Conservation (phyloP, 257 asterid genomes). For the Prunella vulgaris region DNA sequence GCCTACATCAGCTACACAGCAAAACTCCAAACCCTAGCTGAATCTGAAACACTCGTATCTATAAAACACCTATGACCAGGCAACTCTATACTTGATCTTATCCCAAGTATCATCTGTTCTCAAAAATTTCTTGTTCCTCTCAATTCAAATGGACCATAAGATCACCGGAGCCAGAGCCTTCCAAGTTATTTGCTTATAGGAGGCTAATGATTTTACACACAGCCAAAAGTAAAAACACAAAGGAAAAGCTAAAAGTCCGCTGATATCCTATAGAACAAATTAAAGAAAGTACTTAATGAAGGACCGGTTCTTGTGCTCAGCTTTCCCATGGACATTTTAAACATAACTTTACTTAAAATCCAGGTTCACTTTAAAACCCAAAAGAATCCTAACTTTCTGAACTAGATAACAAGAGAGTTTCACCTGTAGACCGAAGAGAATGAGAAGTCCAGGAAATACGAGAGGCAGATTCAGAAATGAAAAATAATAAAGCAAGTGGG, state of each 20-base stretch:
- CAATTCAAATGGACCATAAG: not conserved
- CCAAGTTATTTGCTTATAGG: not conserved
- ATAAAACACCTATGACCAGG: not conserved
- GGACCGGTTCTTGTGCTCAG: not conserved
- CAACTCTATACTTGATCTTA: not conserved
- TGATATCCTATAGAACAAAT: not conserved
- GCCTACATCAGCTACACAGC: not conserved
- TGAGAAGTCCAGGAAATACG: not conserved
- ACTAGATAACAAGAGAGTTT: not conserved
- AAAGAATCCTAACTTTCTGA: not conserved
- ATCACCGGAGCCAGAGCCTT: not conserved
- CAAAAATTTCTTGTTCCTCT: not conserved
- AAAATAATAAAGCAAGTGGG: slow-evolving; percentile 1
- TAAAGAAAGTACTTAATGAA: not conserved
- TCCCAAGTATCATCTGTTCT: not conserved
- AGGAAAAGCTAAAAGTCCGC: not conserved
- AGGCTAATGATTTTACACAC: not conserved
- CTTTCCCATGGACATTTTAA: not conserved
- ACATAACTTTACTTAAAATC: not conserved
- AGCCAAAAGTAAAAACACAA: not conserved
- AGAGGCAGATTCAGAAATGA: not conserved
- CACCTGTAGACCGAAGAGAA: not conserved
- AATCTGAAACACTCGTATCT: not conserved
- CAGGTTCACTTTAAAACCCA: not conserved
- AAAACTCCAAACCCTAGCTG: not conserved